Evolutionary conservation across 352 stramenopile genomes (phyloP).

Genomic region (Globisporangium apiculatum): DNA sequence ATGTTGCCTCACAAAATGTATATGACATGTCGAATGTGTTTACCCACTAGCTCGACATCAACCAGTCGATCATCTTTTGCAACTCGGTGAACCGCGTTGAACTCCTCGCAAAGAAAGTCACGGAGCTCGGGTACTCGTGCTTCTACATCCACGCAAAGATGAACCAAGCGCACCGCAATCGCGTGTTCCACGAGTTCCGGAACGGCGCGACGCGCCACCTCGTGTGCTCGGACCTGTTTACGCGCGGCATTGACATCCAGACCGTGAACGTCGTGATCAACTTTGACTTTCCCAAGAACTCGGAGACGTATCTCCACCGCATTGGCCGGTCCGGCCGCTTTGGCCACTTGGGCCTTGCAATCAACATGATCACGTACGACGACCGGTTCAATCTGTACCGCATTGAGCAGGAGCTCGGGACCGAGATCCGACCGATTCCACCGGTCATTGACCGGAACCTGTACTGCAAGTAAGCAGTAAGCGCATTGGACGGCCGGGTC

Average conservation of each 20-base stretch:
- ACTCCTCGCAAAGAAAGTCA: constrained; percentile 99
- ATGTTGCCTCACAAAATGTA: too few relatives aligned
- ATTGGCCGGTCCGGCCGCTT: constrained; percentile 98
- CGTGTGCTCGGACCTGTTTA: constrained; percentile 99
- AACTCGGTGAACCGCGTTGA: constrained; percentile 99
- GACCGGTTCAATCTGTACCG: constrained; percentile 97
- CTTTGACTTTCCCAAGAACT: constrained; percentile 99
- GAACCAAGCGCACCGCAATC: constrained; percentile 98
- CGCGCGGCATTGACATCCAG: constrained; percentile 99
- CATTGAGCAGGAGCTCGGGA: constrained; percentile 99
- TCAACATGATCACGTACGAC: constrained; percentile 99
- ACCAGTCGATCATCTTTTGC: constrained; percentile 99
- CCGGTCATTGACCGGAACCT: constrained; percentile 97
- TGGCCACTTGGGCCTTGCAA: constrained; percentile 97
- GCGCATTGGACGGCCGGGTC: background rate
- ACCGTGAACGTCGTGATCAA: constrained; percentile 99
- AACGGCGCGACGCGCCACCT: constrained; percentile 96
- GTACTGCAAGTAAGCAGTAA: constrained; percentile 89
- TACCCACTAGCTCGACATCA: constrained; percentile 93
- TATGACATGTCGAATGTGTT: too few relatives aligned
- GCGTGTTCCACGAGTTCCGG: constrained; percentile 99
- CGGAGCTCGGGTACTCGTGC: constrained; percentile 98
- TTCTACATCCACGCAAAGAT: constrained; percentile 99
- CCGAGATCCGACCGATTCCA: constrained; percentile 98
- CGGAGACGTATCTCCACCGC: constrained; percentile 99